Evolutionary conservation across 768 basidiomycete genomes (phyloP).

Genomic region (Tephrocybe sp.): DNA sequence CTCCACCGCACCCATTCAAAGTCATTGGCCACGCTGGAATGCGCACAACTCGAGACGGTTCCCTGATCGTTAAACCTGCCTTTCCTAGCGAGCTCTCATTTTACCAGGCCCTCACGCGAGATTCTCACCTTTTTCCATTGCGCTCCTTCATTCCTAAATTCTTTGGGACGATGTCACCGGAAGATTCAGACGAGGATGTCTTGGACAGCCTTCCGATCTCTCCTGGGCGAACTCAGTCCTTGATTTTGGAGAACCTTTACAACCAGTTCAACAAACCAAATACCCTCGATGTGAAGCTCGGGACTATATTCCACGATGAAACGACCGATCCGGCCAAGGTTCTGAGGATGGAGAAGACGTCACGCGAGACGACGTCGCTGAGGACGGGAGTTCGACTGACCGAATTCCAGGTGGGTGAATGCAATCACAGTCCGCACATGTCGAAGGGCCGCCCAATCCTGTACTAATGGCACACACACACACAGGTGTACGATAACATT

Average conservation of each 20-base stretch:
- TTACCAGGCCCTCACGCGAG: conserved; percentile 51
- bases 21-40: conserved; percentile 80
- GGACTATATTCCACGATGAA: conserved; percentile 81
- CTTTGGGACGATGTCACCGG: conserved; percentile 66
- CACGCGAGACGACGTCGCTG: conserved; percentile 64
- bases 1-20: conserved; percentile 24
- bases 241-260: conserved; percentile 84
- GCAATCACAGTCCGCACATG: neutral
- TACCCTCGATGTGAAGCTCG: conserved; percentile 89
- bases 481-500: conserved; percentile 68
- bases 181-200: conserved; percentile 31
- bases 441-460: neutral
- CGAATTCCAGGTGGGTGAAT: conserved; percentile 74
- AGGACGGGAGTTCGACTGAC: conserved; percentile 81
- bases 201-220: conserved; percentile 11
- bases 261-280: conserved; percentile 75
- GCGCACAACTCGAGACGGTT: conserved; percentile 61
- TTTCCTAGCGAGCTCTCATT: conserved; percentile 64
- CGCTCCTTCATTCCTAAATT: conserved; percentile 67
- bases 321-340: conserved; percentile 66
- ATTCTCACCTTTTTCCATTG: conserved; percentile 39
- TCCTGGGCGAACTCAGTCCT: conserved; percentile 43
- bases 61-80: conserved; percentile 77
- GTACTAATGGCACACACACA: neutral
- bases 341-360: conserved; percentile 69